Percentiles rank a stretch among this genome's conserved stretches.
phyloP scores from a whole-genome alignment of 768 basidiomycete species.

The Pisolithus marmoratus region DNA sequence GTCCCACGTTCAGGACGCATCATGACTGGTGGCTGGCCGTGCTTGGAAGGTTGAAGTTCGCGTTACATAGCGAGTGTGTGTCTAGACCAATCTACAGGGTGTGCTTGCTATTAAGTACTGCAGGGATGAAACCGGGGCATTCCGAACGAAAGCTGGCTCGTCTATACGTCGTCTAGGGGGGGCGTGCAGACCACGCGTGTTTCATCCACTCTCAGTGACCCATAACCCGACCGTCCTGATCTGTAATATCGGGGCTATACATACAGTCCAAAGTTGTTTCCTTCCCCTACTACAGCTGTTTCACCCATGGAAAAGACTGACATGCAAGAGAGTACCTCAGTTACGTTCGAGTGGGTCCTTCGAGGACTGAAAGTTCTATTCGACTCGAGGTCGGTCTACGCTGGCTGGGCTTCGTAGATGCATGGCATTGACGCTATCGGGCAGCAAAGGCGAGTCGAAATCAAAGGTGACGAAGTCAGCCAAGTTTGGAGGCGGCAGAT shows the following conservation, averaged over 20 bases:
- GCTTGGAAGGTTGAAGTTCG: too few relatives aligned
- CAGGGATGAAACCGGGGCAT: too few relatives aligned
- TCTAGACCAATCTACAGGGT: too few relatives aligned
- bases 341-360: conserved; percentile 76
- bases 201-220: too few relatives aligned
- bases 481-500: conserved; percentile 69
- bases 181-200: too few relatives aligned
- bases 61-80: too few relatives aligned
- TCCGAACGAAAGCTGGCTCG: too few relatives aligned
- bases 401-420: neutral
- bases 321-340: conserved; percentile 47
- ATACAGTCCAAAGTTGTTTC: neutral
- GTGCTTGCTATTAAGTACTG: too few relatives aligned
- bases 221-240: too few relatives aligned
- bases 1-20: too few relatives aligned
- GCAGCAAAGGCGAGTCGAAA: conserved; percentile 67
- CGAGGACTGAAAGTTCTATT: conserved; percentile 66
- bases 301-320: conserved; percentile 30
- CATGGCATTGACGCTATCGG: conserved; percentile 2
- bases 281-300: neutral
- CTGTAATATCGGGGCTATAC: neutral
- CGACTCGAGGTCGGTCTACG: conserved; percentile 50
- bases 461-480: conserved; percentile 73
- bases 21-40: too few relatives aligned
- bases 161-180: too few relatives aligned